Conservation (phyloP, 2,329 filamentous ascomycete genomes). For the Macroventuria anomochaeta region DNA sequence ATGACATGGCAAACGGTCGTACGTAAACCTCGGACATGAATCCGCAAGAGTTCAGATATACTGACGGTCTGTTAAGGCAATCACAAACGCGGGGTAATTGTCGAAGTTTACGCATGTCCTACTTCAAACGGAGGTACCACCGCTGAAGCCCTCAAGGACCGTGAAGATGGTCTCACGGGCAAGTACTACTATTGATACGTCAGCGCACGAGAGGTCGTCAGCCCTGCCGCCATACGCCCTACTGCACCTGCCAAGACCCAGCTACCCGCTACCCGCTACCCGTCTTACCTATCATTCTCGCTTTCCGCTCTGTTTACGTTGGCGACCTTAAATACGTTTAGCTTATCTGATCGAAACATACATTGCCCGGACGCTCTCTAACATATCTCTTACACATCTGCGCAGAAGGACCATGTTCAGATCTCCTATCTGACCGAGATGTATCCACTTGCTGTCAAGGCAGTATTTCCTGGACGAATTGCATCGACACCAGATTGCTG, state of each 20-base stretch:
- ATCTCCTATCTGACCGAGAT: too few relatives aligned
- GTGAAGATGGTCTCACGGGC: neutral
- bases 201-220: neutral
- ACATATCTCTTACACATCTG: too few relatives aligned
- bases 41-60: too few relatives aligned
- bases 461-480: neutral
- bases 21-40: too few relatives aligned
- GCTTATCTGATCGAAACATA: slow-evolving; percentile 1
- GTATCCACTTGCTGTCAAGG: too few relatives aligned
- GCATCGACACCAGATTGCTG: neutral
- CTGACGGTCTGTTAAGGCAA: slow-evolving; percentile 17
- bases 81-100: slow-evolving; percentile 36
- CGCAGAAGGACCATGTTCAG: too few relatives aligned
- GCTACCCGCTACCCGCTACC: too few relatives aligned
- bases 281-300: neutral
- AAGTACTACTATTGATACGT: neutral
- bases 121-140: neutral
- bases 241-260: neutral
- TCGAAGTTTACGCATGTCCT: slow-evolving; percentile 27
- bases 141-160: neutral
- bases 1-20: slow-evolving; percentile 5
- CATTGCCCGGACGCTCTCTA: neutral
- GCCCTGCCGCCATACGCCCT: neutral
- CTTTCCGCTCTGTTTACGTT: neutral
- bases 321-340: neutral